phyloP scores from a whole-genome alignment of 2,329 filamentous ascomycete genomes.

The Talaromyces pinophilus region DNA sequence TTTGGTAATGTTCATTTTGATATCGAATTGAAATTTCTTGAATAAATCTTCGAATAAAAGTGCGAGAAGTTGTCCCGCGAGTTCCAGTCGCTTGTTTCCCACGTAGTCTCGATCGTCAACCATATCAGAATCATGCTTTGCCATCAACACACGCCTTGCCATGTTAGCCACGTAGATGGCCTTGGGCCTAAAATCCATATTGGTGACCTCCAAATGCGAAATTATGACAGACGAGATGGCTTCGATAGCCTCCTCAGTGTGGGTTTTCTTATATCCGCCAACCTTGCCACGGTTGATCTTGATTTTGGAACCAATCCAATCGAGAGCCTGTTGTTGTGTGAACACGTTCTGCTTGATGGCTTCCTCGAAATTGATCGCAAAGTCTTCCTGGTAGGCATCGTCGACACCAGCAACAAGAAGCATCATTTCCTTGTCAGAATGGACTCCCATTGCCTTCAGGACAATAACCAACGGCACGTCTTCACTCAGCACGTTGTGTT shows the following conservation, averaged over 20 bases:
- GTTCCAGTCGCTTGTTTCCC: slow-evolving; percentile 91
- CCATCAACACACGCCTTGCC: slow-evolving; percentile 94
- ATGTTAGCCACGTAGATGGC: slow-evolving; percentile 96
- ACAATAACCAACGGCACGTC: slow-evolving; percentile 93
- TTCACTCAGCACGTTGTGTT: slow-evolving; percentile 91
- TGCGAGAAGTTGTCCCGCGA: slow-evolving; percentile 91
- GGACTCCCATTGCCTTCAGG: slow-evolving; percentile 87
- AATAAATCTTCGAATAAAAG: slow-evolving; percentile 96
- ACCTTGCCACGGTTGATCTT: slow-evolving; percentile 74
- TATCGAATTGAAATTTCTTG: slow-evolving; percentile 86
- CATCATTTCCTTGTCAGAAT: slow-evolving; percentile 93
- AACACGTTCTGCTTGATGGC: slow-evolving; percentile 79
- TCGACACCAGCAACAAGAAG: slow-evolving; percentile 87
- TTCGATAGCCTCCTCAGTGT: slow-evolving; percentile 88
- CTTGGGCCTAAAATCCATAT: slow-evolving; percentile 94
- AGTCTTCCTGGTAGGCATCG: slow-evolving; percentile 87
- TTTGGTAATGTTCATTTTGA: slow-evolving; percentile 94
- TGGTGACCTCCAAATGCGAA: slow-evolving; percentile 87
- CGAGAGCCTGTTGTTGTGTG: slow-evolving; percentile 92
- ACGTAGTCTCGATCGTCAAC: slow-evolving; percentile 98
- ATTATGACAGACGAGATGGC: slow-evolving; percentile 90
- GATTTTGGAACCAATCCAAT: slow-evolving; percentile 83
- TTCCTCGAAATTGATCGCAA: slow-evolving; percentile 93
- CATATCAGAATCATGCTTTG: slow-evolving; percentile 80
- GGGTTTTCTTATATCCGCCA: slow-evolving; percentile 68